Evolutionary conservation across 73 alveolate species (phyloP).

Genomic region (Stentor roeselii): DNA sequence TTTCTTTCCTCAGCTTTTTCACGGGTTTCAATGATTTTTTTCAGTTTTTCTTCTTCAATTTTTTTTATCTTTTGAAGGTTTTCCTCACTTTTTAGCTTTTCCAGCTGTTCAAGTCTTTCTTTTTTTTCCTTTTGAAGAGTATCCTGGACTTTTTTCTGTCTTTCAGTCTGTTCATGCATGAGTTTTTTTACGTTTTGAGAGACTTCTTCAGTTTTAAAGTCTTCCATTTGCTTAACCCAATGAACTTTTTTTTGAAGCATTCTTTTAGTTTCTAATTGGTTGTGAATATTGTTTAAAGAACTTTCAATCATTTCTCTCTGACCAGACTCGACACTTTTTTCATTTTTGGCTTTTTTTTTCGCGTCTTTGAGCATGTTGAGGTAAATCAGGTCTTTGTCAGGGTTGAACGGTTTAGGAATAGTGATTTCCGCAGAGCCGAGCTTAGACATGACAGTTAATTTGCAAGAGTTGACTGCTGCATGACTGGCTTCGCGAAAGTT

Average conservation of each 20-base stretch:
- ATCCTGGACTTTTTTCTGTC: background rate
- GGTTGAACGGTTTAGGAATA: background rate
- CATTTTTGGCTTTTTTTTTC: background rate
- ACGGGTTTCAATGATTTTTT: background rate
- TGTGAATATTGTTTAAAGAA: background rate
- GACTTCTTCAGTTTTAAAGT: background rate
- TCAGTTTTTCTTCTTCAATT: background rate
- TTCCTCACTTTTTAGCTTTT: background rate
- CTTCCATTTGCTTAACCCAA: background rate
- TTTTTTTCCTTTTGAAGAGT: background rate
- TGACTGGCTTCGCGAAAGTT: background rate
- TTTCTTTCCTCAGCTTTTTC: slow-evolving; percentile 2
- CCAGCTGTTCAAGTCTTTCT: background rate
- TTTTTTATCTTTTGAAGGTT: background rate
- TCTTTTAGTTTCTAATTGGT: background rate
- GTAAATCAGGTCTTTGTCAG: background rate
- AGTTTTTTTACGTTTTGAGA: background rate
- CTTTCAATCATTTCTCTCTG: background rate
- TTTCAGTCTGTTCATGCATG: background rate
- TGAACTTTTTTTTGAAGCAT: too few species aligned
- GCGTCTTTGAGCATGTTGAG: background rate
- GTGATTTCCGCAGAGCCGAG: background rate
- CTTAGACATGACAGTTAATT: background rate
- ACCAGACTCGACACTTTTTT: background rate
- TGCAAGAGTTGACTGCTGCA: background rate